phyloP scores from a whole-genome alignment of 2,329 filamentous ascomycete species.

The Fusarium buxicola region DNA sequence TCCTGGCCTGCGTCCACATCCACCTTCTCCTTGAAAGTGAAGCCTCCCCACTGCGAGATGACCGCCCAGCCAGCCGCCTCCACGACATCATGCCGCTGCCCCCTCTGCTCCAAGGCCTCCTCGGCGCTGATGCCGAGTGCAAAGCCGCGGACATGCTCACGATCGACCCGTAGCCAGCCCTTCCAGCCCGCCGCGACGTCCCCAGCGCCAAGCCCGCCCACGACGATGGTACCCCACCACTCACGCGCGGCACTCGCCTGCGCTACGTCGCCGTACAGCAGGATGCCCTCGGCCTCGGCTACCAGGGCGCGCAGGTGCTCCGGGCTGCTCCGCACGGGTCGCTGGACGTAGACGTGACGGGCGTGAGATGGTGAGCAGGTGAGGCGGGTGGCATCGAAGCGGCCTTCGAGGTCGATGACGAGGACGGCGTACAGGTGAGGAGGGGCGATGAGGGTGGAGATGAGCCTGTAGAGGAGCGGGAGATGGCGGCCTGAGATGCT shows the following conservation, averaged over 20 bases:
- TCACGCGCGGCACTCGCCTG: slow-evolving; percentile 58
- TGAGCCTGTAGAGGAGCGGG: slow-evolving; percentile 66
- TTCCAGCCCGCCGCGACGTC: slow-evolving; percentile 51
- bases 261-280: slow-evolving; percentile 60
- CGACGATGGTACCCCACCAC: slow-evolving; percentile 70
- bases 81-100: slow-evolving; percentile 54
- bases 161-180: slow-evolving; percentile 66
- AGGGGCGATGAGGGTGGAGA: slow-evolving; percentile 62
- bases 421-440: slow-evolving; percentile 62
- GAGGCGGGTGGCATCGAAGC: slow-evolving; percentile 66
- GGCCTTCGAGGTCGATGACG: slow-evolving; percentile 65
- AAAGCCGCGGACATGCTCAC: slow-evolving; percentile 56
- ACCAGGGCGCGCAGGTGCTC: slow-evolving; percentile 52
- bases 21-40: slow-evolving; percentile 52
- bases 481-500: slow-evolving; percentile 64
- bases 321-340: slow-evolving; percentile 49
- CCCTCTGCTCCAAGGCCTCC: slow-evolving; percentile 58
- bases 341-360: slow-evolving; percentile 63
- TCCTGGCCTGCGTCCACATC: slow-evolving; percentile 5
- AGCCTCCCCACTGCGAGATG: slow-evolving; percentile 62
- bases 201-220: slow-evolving; percentile 56
- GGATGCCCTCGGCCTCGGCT: slow-evolving; percentile 57
- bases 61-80: slow-evolving; percentile 60
- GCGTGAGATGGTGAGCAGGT: slow-evolving; percentile 54
- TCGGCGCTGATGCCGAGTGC: slow-evolving; percentile 54